phyloP scores from a whole-genome alignment of 495 filamentous ascomycete species.

The Aspergillus nanangensis region DNA sequence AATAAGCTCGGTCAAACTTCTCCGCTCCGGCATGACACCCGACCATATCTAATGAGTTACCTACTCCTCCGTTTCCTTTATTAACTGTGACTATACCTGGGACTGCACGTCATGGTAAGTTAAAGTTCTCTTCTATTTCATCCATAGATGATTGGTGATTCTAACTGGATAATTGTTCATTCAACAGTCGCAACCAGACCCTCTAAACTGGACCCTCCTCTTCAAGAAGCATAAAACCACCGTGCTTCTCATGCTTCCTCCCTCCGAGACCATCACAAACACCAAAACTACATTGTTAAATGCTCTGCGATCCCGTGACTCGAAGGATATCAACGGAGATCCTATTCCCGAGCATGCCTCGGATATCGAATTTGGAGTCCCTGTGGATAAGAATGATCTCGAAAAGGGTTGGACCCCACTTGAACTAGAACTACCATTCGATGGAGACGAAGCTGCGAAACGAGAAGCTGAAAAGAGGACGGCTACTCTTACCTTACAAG shows the following conservation, averaged over 20 bases:
- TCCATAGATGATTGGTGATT: not conserved
- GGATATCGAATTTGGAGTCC: conserved; percentile 50
- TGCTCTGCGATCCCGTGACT: conserved; percentile 37
- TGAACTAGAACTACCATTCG: conserved; percentile 25
- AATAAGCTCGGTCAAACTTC: no score
- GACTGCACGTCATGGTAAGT: conserved; percentile 16
- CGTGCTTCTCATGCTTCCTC: conserved; percentile 64
- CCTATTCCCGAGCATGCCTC: conserved; percentile 42
- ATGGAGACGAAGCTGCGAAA: conserved; percentile 37
- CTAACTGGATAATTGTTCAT: not conserved
- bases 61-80: no score
- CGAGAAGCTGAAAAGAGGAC: conserved; percentile 37
- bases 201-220: conserved; percentile 57
- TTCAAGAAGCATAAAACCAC: conserved; percentile 79
- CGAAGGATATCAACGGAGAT: conserved; percentile 42
- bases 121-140: not conserved
- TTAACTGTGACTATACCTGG: no score
- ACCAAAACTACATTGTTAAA: conserved; percentile 62
- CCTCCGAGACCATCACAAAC: conserved; percentile 53
- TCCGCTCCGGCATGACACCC: no score
- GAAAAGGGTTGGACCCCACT: conserved; percentile 54
- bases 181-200: conserved; percentile 24
- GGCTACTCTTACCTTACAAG: conserved; percentile 38
- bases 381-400: conserved; percentile 50
- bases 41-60: no score